Evolutionary conservation across 441 rosid species (phyloP).

Genomic region (California macrophylla): DNA sequence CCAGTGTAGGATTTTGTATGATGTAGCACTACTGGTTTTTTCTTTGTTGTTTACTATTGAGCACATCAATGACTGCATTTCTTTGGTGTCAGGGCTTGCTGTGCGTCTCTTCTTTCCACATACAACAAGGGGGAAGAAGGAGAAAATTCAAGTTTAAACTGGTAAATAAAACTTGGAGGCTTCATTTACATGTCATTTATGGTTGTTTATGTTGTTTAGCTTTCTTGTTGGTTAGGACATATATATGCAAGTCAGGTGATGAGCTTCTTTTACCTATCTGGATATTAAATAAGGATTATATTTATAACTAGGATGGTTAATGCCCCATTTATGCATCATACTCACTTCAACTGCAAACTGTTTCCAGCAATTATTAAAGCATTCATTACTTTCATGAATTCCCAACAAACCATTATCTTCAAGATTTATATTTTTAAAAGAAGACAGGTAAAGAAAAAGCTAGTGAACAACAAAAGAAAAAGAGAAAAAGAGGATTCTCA

Average conservation of each 20-base stretch:
- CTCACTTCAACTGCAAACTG: slow-evolving; percentile 17
- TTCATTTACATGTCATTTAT: not conserved
- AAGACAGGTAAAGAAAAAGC: slow-evolving; percentile 11
- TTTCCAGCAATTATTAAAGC: slow-evolving; percentile 23
- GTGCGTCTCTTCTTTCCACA: not conserved
- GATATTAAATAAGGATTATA: not conserved
- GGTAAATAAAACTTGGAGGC: slow-evolving; percentile 18
- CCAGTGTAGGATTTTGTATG: not conserved
- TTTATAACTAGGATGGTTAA: not conserved
- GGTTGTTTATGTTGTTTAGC: not conserved
- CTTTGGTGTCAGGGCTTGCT: not conserved
- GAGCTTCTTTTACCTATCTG: not conserved
- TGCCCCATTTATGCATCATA: not conserved
- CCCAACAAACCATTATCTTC: slow-evolving; percentile 33
- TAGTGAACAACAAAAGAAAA: slow-evolving; percentile 6
- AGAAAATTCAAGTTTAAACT: not conserved
- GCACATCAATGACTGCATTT: not conserved
- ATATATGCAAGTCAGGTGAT: not conserved
- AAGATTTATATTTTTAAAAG: not conserved
- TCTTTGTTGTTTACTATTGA: not conserved
- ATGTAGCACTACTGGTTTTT: not conserved
- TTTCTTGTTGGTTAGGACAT: not conserved
- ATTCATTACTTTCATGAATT: slow-evolving; percentile 36
- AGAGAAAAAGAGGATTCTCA: slow-evolving; percentile 13
- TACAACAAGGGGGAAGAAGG: not conserved